phyloP scores from a whole-genome alignment of 2,329 filamentous ascomycete genomes.

The Gaeumannomyces tritici region DNA sequence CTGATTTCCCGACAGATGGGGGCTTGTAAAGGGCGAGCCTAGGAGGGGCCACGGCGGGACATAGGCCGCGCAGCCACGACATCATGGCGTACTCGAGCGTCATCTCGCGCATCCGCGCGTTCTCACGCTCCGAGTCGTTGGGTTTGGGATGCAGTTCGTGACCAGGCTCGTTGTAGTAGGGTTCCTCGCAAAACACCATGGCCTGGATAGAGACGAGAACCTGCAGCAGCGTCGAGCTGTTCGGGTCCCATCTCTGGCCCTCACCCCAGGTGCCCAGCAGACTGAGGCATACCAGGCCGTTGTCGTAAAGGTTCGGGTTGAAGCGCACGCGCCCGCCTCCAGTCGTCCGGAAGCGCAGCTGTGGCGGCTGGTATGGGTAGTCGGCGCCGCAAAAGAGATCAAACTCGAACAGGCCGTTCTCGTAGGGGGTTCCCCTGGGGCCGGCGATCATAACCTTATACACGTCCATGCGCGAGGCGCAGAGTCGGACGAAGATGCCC shows the following conservation, averaged over 20 bases:
- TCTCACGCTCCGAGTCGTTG: conserved; percentile 17
- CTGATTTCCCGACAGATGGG: no score
- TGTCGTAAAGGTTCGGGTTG: conserved; percentile 41
- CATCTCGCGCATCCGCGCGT: conserved; percentile 13
- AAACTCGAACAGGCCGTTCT: conserved; percentile 44
- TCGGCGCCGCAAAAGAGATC: conserved; percentile 32
- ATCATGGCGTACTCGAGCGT: conserved; percentile 21
- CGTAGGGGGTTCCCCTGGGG: conserved; percentile 40
- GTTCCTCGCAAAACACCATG: conserved; percentile 45
- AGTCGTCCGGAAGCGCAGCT: conserved; percentile 33
- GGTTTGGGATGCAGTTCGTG: conserved; percentile 14
- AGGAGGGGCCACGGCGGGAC: not conserved
- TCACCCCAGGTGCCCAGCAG: conserved; percentile 35
- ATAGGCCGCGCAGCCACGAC: conserved; percentile 14
- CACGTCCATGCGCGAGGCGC: conserved; percentile 32
- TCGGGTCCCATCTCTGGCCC: conserved; percentile 34
- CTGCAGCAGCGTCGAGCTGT: conserved; percentile 38
- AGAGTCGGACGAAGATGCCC: conserved; percentile 40
- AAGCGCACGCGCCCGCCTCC: conserved; percentile 27
- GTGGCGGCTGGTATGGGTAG: conserved; percentile 32
- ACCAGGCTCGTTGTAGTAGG: conserved; percentile 45
- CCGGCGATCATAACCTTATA: conserved; percentile 41
- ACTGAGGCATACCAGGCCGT: conserved; percentile 41
- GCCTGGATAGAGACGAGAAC: conserved; percentile 46
- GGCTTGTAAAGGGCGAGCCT: not conserved